phyloP scores from a whole-genome alignment of 495 filamentous ascomycete species.

The Neurospora sp. region DNA sequence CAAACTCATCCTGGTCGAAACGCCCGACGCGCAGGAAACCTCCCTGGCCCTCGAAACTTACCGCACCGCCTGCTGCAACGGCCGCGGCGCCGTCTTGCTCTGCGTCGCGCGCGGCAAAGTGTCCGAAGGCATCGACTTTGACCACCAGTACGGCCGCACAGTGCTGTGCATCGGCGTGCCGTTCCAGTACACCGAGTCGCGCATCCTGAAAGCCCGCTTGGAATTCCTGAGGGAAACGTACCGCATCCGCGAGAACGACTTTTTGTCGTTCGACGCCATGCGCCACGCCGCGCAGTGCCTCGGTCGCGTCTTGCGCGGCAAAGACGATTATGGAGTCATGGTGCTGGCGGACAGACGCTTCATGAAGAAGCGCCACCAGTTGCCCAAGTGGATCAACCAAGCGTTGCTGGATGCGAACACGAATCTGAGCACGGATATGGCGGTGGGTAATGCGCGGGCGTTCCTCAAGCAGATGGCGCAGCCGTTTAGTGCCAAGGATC shows the following conservation, averaged over 20 bases:
- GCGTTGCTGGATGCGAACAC: constrained; percentile 73
- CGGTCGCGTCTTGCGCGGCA: constrained; percentile 88
- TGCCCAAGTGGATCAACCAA: constrained; percentile 96
- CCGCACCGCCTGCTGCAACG: constrained; percentile 94
- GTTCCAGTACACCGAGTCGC: constrained; percentile 97
- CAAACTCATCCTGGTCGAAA: constrained; percentile 96
- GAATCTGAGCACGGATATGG: constrained; percentile 91
- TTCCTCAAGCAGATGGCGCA: constrained; percentile 87
- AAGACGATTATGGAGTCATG: constrained; percentile 99
- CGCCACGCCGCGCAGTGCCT: constrained; percentile 94
- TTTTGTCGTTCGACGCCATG: constrained; percentile 98
- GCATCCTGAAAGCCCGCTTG: constrained; percentile 90
- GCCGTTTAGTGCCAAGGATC: constrained; percentile 70
- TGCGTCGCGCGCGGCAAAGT: constrained; percentile 97
- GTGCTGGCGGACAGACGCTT: constrained; percentile 90
- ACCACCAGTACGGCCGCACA: constrained; percentile 95
- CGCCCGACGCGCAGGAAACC: constrained; percentile 93
- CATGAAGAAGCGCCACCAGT: constrained; percentile 74
- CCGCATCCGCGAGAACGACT: constrained; percentile 94
- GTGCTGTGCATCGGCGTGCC: constrained; percentile 96
- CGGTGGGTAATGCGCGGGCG: constrained; percentile 74
- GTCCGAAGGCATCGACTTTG: constrained; percentile 96
- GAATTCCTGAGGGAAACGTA: constrained; percentile 96
- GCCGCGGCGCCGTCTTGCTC: constrained; percentile 82
- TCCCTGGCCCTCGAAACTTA: constrained; percentile 93